Conservation (phyloP, 371 early-diverging fungal species). For the Furculomyces boomerangus region DNA sequence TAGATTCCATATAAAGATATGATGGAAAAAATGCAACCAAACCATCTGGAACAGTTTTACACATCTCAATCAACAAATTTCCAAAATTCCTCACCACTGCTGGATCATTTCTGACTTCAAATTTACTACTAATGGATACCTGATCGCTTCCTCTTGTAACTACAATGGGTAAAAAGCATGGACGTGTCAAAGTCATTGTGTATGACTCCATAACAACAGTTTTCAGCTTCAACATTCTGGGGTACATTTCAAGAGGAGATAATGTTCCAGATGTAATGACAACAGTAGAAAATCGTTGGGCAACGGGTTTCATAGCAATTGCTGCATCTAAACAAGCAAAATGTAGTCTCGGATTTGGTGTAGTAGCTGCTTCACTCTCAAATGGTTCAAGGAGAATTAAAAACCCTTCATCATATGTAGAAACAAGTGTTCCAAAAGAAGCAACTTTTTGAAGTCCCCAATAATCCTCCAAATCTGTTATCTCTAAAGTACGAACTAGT, state of each 20-base stretch:
- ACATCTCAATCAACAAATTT: conserved; percentile 87
- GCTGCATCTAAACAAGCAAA: conserved; percentile 95
- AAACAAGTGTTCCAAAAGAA: conserved; percentile 85
- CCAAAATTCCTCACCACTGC: conserved; percentile 99
- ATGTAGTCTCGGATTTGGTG: conserved; percentile 91
- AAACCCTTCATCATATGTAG: conserved; percentile 96
- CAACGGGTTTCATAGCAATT: conserved; percentile 91
- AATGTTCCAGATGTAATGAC: conserved; percentile 99
- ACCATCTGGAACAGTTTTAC: conserved; percentile 95
- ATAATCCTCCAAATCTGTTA: conserved; percentile 79
- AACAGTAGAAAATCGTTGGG: conserved; percentile 89
- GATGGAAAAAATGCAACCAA: conserved; percentile 98
- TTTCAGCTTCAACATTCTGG: conserved; percentile 86
- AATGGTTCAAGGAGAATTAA: conserved; percentile 96
- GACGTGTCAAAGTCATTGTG: conserved; percentile 82
- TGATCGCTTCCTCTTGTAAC: conserved; percentile 96
- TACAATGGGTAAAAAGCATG: conserved; percentile 92
- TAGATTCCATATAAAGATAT: conserved; percentile 98
- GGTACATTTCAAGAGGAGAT: conserved; percentile 97
- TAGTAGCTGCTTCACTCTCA: conserved; percentile 76
- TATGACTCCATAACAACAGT: conserved; percentile 76
- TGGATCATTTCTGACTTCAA: conserved; percentile 95
- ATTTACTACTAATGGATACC: conserved; percentile 89
- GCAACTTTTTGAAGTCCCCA: conserved; percentile 75
- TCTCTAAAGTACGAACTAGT: conserved; percentile 74